Evolutionary conservation across 495 filamentous ascomycete genomes (phyloP).

Genomic region (Aspergillus coremiiformis): DNA sequence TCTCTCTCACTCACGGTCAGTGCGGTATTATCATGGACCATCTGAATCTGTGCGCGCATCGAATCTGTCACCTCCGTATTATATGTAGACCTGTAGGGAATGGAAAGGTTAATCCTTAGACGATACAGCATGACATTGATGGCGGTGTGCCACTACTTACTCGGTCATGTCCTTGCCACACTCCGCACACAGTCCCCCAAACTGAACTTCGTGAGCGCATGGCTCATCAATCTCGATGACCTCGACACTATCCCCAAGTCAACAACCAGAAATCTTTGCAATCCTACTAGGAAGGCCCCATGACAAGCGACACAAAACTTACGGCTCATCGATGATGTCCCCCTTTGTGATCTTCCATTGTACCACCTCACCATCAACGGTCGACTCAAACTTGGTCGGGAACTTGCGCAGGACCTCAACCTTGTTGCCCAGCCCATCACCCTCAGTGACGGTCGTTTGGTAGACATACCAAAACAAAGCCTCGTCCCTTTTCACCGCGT

Average conservation of each 20-base stretch:
- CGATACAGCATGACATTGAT: background rate
- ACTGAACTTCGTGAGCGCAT: slow-evolving; percentile 87
- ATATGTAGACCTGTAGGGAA: slow-evolving; percentile 44
- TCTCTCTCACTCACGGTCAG: slow-evolving; percentile 68
- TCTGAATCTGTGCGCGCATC: slow-evolving; percentile 81
- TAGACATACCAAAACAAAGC: slow-evolving; percentile 80
- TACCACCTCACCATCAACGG: slow-evolving; percentile 68
- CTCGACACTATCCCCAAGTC: slow-evolving; percentile 32
- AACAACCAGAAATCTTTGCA: slow-evolving; percentile 2
- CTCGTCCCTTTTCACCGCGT: slow-evolving; percentile 65
- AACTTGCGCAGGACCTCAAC: slow-evolving; percentile 63
- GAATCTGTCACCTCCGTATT: slow-evolving; percentile 53
- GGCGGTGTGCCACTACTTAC: slow-evolving; percentile 31
- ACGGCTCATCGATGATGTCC: slow-evolving; percentile 53
- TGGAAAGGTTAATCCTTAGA: slow-evolving; percentile 1
- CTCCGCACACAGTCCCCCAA: slow-evolving; percentile 76
- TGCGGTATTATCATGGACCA: slow-evolving; percentile 81
- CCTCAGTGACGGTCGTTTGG: slow-evolving; percentile 65
- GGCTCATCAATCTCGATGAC: slow-evolving; percentile 81
- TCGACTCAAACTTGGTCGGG: slow-evolving; percentile 70
- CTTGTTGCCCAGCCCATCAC: slow-evolving; percentile 59
- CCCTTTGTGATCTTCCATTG: slow-evolving; percentile 70
- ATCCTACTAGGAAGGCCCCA: background rate
- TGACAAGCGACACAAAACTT: slow-evolving; percentile 9
- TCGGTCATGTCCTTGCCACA: slow-evolving; percentile 98